These are phyloP conservation scores for Rutstroemia sp. DNA, from an alignment of 2,329 filamentous ascomycete genomes.

Conservation along the genomic window DNA sequence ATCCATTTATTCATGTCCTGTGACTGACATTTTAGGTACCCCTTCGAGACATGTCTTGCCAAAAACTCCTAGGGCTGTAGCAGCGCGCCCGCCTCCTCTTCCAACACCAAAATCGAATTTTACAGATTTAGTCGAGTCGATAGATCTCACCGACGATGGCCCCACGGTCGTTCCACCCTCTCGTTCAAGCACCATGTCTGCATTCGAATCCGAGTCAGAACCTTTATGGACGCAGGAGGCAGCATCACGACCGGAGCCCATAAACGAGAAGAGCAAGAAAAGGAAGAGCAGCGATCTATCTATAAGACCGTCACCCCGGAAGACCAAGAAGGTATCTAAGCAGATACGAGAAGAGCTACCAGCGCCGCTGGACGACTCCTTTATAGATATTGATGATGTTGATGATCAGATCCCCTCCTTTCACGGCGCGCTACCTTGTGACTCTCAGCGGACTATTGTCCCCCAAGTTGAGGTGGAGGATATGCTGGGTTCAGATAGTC, in stretches of 20 bases:
- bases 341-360: slow-evolving; percentile 2
- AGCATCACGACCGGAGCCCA: slow-evolving; percentile 24
- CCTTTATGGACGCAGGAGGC: slow-evolving; percentile 23
- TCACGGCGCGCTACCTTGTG: not conserved
- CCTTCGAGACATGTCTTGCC: slow-evolving; percentile 14
- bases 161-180: not conserved
- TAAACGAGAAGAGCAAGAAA: slow-evolving; percentile 23
- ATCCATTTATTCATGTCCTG: not conserved
- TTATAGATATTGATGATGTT: slow-evolving; percentile 29
- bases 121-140: slow-evolving; percentile 20
- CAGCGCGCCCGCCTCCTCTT: slow-evolving; percentile 24
- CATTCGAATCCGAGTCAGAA: slow-evolving; percentile 14
- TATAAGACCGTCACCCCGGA: slow-evolving; percentile 10
- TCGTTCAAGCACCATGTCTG: slow-evolving; percentile 19
- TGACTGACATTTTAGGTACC: slow-evolving; percentile 18
- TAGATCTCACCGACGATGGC: slow-evolving; percentile 28
- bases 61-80: slow-evolving; percentile 4
- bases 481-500: not conserved
- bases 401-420: not conserved
- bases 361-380: slow-evolving; percentile 12
- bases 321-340: slow-evolving; percentile 8
- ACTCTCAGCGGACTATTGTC: slow-evolving; percentile 4
- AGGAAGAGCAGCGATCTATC: slow-evolving; percentile 29
- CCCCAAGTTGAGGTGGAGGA: not conserved
- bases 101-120: slow-evolving; percentile 27